These are phyloP conservation scores for Pistacia atlantica DNA, from an alignment of 345 rosid genomes.

Conservation along the genomic window DNA sequence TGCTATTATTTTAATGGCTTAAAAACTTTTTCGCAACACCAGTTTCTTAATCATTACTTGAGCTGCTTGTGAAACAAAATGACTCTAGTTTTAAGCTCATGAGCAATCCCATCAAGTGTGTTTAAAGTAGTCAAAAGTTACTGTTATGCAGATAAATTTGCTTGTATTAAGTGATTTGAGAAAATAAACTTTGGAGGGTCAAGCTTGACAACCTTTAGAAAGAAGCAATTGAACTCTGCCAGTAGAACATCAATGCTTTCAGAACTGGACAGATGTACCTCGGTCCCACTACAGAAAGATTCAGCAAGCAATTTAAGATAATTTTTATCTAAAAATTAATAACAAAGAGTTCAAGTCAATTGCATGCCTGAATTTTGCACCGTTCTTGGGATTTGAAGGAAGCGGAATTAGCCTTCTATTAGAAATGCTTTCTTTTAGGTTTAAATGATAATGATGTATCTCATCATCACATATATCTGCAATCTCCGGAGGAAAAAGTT, in stretches of 20 bases:
- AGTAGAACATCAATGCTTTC: constrained; percentile 51
- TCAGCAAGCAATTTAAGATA: constrained; percentile 8
- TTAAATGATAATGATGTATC: constrained; percentile 55
- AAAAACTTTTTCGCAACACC: neutral
- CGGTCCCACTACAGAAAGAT: constrained; percentile 62
- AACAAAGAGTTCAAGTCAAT: neutral
- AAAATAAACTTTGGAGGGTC: neutral
- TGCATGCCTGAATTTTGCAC: constrained; percentile 68
- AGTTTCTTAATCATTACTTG: neutral
- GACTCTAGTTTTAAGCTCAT: neutral
- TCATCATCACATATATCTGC: constrained; percentile 64
- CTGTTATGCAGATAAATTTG: neutral
- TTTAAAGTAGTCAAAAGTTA: neutral
- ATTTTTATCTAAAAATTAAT: constrained; percentile 1
- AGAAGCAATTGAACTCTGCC: constrained; percentile 43
- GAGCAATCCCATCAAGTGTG: constrained; percentile 5
- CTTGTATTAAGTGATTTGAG: neutral
- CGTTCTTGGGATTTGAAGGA: constrained; percentile 76
- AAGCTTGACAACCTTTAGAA: constrained; percentile 63
- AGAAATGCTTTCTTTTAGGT: constrained; percentile 51
- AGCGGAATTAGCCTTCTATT: constrained; percentile 50
- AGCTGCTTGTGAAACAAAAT: neutral
- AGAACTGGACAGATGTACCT: constrained; percentile 53
- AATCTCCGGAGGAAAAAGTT: constrained; percentile 9
- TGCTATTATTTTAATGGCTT: neutral